Conservation (phyloP, 306 rosid genomes). For the Quercus glauca region DNA sequence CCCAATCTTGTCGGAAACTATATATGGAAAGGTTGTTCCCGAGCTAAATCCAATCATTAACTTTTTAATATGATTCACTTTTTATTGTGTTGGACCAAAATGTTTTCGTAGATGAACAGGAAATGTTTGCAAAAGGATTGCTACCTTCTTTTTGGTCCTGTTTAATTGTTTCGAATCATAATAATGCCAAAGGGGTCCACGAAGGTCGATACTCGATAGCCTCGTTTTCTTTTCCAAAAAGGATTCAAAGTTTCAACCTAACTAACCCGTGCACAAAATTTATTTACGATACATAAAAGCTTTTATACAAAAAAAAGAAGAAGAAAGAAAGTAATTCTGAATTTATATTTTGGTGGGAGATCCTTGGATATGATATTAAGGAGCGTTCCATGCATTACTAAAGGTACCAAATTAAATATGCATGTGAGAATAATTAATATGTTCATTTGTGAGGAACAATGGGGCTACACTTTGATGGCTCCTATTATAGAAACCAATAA, state of each 20-base stretch:
- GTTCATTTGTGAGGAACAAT: not conserved
- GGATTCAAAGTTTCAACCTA: not conserved
- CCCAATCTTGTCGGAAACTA: not conserved
- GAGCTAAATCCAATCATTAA: not conserved
- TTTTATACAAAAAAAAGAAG: too few relatives aligned
- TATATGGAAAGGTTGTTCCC: not conserved
- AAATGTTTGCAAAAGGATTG: not conserved
- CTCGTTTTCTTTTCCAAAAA: not conserved
- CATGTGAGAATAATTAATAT: too few relatives aligned
- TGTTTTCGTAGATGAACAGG: not conserved
- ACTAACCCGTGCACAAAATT: not conserved
- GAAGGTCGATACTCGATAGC: too few relatives aligned
- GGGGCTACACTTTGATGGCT: not conserved
- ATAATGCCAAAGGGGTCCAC: not conserved
- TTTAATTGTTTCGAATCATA: not conserved
- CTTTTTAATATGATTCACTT: not conserved
- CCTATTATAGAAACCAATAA: not conserved
- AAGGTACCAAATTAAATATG: not conserved
- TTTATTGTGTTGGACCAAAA: not conserved
- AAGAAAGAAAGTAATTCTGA: too few relatives aligned
- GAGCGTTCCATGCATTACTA: not conserved
- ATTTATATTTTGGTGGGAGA: too few relatives aligned
- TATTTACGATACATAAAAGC: too few relatives aligned
- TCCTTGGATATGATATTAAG: too few relatives aligned
- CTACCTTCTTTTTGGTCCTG: not conserved